These are phyloP conservation scores for Trichoderma endophyticum DNA, from an alignment of 2,329 filamentous ascomycete genomes.

Conservation along the genomic window DNA sequence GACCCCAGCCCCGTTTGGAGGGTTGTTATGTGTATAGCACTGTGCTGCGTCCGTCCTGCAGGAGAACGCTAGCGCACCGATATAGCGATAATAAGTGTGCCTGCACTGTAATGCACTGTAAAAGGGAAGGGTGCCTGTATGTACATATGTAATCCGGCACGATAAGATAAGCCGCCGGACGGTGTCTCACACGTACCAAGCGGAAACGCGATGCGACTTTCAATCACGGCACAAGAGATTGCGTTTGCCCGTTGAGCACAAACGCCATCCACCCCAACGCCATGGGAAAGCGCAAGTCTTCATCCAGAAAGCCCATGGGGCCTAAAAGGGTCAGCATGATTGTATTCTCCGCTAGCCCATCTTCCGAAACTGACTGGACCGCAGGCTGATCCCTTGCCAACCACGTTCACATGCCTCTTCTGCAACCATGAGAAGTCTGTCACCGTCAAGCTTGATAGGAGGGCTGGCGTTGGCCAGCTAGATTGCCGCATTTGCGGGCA, in stretches of 20 bases:
- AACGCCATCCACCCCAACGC: slow-evolving; percentile 18
- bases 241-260: background rate
- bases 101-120: background rate
- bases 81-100: background rate
- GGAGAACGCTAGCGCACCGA: background rate
- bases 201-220: slow-evolving; percentile 15
- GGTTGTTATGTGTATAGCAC: background rate
- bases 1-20: slow-evolving; percentile 11
- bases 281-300: slow-evolving; percentile 95
- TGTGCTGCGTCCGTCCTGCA: background rate
- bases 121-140: background rate
- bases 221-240: slow-evolving; percentile 8
- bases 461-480: slow-evolving; percentile 78
- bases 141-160: background rate
- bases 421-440: slow-evolving; percentile 97
- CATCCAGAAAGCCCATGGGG: slow-evolving; percentile 74
- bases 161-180: slow-evolving; percentile 15
- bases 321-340: slow-evolving; percentile 67
- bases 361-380: background rate
- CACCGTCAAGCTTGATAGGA: slow-evolving; percentile 89
- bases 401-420: slow-evolving; percentile 93
- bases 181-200: slow-evolving; percentile 1
- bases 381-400: slow-evolving; percentile 66
- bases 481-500: slow-evolving; percentile 93
- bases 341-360: background rate